phyloP scores from a whole-genome alignment of 768 basidiomycete species.

The Auricularia heimuer region DNA sequence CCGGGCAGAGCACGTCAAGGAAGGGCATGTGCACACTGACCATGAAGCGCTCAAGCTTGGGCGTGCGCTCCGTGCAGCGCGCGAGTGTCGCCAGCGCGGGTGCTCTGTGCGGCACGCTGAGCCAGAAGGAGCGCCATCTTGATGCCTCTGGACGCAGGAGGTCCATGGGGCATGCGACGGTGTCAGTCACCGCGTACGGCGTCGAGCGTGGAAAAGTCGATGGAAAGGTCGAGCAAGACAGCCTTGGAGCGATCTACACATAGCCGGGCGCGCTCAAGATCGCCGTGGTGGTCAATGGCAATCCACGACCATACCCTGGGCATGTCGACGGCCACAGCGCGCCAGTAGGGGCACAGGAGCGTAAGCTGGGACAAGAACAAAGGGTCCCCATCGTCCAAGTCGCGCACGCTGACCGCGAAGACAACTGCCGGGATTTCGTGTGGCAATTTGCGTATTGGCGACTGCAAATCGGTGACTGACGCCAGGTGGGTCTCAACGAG shows the following conservation, averaged over 20 bases:
- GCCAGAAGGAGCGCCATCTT: constrained; percentile 62
- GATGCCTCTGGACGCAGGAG: constrained; percentile 68
- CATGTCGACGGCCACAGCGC: constrained; percentile 60
- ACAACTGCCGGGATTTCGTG: constrained; percentile 70
- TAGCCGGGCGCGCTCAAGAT: constrained; percentile 58
- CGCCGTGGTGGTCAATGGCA: constrained; percentile 60
- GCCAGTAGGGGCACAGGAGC: constrained; percentile 78
- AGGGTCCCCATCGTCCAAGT: constrained; percentile 55
- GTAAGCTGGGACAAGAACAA: constrained; percentile 66
- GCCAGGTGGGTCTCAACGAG: constrained; percentile 62
- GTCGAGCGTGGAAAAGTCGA: constrained; percentile 55
- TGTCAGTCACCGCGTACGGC: constrained; percentile 4
- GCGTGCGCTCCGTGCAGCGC: constrained; percentile 61
- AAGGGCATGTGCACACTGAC: constrained; percentile 38
- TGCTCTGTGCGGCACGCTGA: constrained; percentile 68
- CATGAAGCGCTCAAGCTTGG: constrained; percentile 61
- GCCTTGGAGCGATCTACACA: constrained; percentile 68
- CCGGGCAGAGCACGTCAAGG: neutral
- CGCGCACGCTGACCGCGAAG: constrained; percentile 53
- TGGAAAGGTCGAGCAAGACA: constrained; percentile 60
- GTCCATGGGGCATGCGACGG: constrained; percentile 43
- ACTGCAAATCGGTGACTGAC: constrained; percentile 65
- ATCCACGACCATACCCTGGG: constrained; percentile 71
- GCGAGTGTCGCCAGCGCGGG: constrained; percentile 67
- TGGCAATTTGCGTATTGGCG: constrained; percentile 72